Evolutionary conservation across 495 filamentous ascomycete genomes (phyloP), one percentile per base, ranked within the genome.

Genomic region (Massariosphaeria phaeospora): DNA sequence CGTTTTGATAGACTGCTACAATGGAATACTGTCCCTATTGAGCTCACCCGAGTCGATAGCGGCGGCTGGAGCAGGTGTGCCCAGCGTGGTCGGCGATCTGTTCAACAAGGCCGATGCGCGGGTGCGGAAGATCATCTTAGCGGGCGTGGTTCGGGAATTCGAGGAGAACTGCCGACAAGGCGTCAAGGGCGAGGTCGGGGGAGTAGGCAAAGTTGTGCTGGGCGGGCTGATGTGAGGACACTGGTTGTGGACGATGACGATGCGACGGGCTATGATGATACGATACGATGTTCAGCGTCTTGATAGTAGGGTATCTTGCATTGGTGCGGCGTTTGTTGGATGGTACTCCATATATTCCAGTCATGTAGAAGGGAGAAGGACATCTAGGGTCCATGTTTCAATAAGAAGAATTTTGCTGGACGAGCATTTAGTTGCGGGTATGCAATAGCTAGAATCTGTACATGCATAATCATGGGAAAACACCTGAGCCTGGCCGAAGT

Each of bases 1-100:
- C 68, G 87, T 94, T 2, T 71, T 99, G 52, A 94, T 96, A 58
- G 93, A 97, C 62, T 87, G 82, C 62, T 99, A 99, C 70, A 82
- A 82, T 42, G 78, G 83, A 27, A 80, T 97, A 18, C 72, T 91
- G 64, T 72, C 70, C 18, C 73, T 97, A 42, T 73, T 97, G 34
- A 73, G 81, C 24, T 77, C 79, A 0, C 81, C 90, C 2, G 73
- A 79, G 2, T 74, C 82, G 36, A 89, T 88, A 50, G 70, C 66
- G 7, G 74, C 78, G 0, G 68, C 57, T 1, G 57, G 57, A 4
- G 38, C 29, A 12, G 66, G 39, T 41, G 40, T 47, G 15, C 48
- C 59, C 3, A 52, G 45, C 55, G 70, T 72, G 4, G 79, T 95
- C 0, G 81, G 78, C 1, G 93, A 97, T 65, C 69, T 86, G 38